These are phyloP conservation scores for Caryopteris hybrid DNA, from an alignment of 305 asterid species.

Conservation along the genomic window DNA sequence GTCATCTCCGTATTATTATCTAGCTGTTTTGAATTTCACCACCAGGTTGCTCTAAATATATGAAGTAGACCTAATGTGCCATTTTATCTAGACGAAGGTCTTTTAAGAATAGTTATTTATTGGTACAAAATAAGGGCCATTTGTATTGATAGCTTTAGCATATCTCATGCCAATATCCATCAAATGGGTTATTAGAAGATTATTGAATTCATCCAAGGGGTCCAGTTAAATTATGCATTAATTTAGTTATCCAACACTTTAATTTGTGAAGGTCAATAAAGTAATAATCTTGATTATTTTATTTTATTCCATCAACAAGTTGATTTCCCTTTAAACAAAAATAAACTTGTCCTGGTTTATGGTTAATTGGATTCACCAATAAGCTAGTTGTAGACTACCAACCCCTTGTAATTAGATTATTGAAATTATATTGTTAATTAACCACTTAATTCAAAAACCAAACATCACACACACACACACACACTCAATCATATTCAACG, in stretches of 20 bases:
- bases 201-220: not conserved
- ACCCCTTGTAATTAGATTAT: not conserved
- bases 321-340: not conserved
- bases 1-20: not conserved
- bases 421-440: not conserved
- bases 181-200: not conserved
- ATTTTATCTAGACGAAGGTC: constrained; percentile 4
- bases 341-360: not conserved
- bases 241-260: not conserved
- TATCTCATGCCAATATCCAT: not conserved
- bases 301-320: not conserved
- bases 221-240: not conserved
- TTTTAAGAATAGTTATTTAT: not conserved
- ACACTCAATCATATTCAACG: not conserved
- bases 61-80: constrained; percentile 1
- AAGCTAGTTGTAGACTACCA: not conserved
- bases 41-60: not conserved
- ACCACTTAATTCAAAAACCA: not conserved
- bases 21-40: not conserved
- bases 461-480: not conserved
- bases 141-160: constrained; percentile 1
- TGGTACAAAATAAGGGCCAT: not conserved
- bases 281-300: not conserved
- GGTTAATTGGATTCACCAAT: not conserved
- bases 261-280: not conserved